Conservation (phyloP, 768 basidiomycete species). For the Cubamyces lactineus region DNA sequence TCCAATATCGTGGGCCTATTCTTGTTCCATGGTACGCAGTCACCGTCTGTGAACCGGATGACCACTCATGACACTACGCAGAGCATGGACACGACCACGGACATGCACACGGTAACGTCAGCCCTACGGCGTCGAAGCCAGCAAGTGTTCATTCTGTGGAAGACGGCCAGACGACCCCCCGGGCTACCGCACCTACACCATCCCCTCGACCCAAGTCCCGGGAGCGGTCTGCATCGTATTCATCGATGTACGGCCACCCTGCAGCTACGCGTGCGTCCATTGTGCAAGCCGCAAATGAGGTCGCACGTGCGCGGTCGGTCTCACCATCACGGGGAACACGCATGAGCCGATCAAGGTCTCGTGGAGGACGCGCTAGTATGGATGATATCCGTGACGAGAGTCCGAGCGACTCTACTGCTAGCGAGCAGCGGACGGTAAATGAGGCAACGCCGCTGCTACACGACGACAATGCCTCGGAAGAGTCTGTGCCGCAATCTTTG, state of each 20-base stretch:
- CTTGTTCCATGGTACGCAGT: constrained; percentile 84
- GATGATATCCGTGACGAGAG: constrained; percentile 15
- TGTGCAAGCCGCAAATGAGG: constrained; percentile 83
- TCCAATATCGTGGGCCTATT: constrained; percentile 94
- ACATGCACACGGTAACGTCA: constrained; percentile 35
- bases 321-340: constrained; percentile 30
- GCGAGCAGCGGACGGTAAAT: constrained; percentile 12
- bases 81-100: constrained; percentile 69
- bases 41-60: neutral
- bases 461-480: constrained; percentile 11
- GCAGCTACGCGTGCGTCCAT: constrained; percentile 72
- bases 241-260: constrained; percentile 75
- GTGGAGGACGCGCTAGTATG: constrained; percentile 21
- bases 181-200: constrained; percentile 30
- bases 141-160: constrained; percentile 40
- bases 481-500: constrained; percentile 21
- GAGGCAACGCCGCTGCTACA: constrained; percentile 31
- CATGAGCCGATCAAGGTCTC: constrained; percentile 29
- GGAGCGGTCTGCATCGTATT: constrained; percentile 48
- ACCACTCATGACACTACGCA: constrained; percentile 32
- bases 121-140: constrained; percentile 39
- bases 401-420: constrained; percentile 6
- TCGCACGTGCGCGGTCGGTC: constrained; percentile 60
- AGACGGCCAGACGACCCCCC: constrained; percentile 25
- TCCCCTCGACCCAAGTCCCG: constrained; percentile 43